Conservation (phyloP, 805 yeast genomes). For the Yarrowia bubula region DNA sequence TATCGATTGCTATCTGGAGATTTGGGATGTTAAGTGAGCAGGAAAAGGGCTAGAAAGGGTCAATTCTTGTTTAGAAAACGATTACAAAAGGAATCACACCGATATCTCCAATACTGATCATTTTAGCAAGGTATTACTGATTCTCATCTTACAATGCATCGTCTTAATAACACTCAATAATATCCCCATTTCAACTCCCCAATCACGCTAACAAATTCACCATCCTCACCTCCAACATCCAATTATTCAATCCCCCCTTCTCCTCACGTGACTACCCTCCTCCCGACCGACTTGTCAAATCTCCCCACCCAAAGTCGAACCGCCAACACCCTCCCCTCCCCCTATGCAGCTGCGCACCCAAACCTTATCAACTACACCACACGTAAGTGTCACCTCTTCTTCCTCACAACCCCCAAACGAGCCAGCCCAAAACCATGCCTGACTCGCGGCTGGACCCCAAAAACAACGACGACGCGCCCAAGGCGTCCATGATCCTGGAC, state of each 20-base stretch:
- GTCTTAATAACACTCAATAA: too few relatives aligned
- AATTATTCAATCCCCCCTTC: not conserved
- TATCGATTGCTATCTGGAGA: too few relatives aligned
- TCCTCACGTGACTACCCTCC: not conserved
- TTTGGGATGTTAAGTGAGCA: too few relatives aligned
- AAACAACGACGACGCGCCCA: conserved; percentile 14
- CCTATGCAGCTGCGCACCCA: not conserved
- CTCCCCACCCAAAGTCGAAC: not conserved
- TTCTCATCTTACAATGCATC: too few relatives aligned
- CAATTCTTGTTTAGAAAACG: too few relatives aligned
- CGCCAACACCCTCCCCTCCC: not conserved
- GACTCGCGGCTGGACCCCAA: conserved; percentile 20
- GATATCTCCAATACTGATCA: too few relatives aligned
- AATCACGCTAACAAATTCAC: not conserved
- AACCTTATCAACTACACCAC: not conserved
- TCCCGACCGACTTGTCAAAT: not conserved
- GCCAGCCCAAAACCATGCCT: conserved; percentile 4
- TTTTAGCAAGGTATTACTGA: too few relatives aligned
- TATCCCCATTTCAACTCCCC: too few relatives aligned
- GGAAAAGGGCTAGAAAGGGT: too few relatives aligned
- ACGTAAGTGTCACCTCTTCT: not conserved
- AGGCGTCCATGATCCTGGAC: conserved; percentile 15
- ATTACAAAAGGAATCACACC: too few relatives aligned
- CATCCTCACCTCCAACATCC: too few relatives aligned
- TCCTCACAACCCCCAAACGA: not conserved